Percentiles rank a stretch among this genome's conserved stretches.
Evolutionary conservation across 2,329 filamentous ascomycete genomes (phyloP).

Genomic region (Fusarium protoensiforme): DNA sequence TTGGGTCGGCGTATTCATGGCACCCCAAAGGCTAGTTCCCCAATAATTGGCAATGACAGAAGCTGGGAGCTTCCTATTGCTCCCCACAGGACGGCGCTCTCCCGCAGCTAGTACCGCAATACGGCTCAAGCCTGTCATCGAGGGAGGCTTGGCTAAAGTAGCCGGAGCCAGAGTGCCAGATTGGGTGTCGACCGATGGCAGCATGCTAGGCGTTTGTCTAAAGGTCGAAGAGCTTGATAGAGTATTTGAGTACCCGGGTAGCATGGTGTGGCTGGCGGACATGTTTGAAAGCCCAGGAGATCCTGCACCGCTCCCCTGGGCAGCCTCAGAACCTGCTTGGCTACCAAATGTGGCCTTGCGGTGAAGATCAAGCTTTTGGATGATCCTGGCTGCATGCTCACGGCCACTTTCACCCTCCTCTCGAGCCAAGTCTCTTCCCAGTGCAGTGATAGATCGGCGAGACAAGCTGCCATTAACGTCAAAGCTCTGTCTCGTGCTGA

Average conservation of each 20-base stretch:
- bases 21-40: slow-evolving; percentile 84
- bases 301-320: slow-evolving; percentile 53
- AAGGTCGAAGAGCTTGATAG: slow-evolving; percentile 43
- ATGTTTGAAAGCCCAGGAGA: slow-evolving; percentile 81
- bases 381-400: slow-evolving; percentile 88
- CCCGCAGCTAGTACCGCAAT: slow-evolving; percentile 84
- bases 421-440: slow-evolving; percentile 59
- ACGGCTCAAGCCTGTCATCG: slow-evolving; percentile 87
- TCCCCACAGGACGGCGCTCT: slow-evolving; percentile 77
- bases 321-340: slow-evolving; percentile 51
- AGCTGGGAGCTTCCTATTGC: slow-evolving; percentile 78
- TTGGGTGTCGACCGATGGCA: slow-evolving; percentile 57
- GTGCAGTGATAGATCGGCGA: slow-evolving; percentile 67
- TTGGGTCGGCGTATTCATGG: slow-evolving; percentile 42
- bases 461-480: slow-evolving; percentile 68
- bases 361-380: slow-evolving; percentile 91
- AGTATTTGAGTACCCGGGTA: slow-evolving; percentile 68
- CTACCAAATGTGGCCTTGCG: slow-evolving; percentile 75
- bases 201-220: slow-evolving; percentile 44
- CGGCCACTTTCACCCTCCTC: slow-evolving; percentile 80
- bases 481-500: slow-evolving; percentile 74
- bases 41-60: slow-evolving; percentile 93
- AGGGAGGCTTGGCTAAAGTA: slow-evolving; percentile 85
- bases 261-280: slow-evolving; percentile 82
- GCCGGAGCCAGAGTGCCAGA: slow-evolving; percentile 79